These are phyloP conservation scores for Tolypocladium cylindrosporum DNA, from an alignment of 2,329 filamentous ascomycete genomes.

Conservation along the genomic window DNA sequence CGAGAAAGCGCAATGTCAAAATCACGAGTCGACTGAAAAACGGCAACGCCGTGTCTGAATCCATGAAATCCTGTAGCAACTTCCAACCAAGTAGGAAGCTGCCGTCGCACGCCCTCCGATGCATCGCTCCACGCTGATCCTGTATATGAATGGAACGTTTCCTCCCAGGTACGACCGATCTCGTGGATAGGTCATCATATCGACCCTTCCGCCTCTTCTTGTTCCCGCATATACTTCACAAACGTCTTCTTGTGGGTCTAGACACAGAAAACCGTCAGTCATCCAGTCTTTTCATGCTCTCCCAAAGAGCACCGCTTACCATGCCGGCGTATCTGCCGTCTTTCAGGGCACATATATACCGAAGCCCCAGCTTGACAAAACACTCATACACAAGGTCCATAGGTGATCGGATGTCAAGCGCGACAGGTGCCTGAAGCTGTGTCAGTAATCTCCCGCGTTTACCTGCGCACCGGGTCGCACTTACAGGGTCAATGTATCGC, in stretches of 20 bases:
- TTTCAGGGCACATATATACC: constrained; percentile 82
- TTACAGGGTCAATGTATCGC: constrained; percentile 76
- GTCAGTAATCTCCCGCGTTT: constrained; percentile 6
- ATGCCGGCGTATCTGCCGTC: constrained; percentile 83
- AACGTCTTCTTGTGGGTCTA: constrained; percentile 93
- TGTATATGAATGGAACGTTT: too few species aligned
- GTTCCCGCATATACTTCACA: constrained; percentile 83
- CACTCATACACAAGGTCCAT: constrained; percentile 96
- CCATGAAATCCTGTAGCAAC: not conserved
- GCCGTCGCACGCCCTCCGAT: not conserved
- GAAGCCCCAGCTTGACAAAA: constrained; percentile 84
- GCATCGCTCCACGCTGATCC: not conserved
- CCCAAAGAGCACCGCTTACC: constrained; percentile 39
- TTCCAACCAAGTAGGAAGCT: not conserved
- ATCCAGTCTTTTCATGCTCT: not conserved
- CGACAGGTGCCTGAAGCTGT: constrained; percentile 59
- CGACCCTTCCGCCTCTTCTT: constrained; percentile 44
- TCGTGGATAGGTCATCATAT: not conserved
- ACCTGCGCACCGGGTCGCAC: constrained; percentile 15
- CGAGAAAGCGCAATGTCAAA: not conserved
- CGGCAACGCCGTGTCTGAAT: not conserved
- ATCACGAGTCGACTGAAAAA: not conserved
- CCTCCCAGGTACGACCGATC: not conserved
- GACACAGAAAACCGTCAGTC: constrained; percentile 5
- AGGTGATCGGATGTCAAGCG: constrained; percentile 78